Percentiles rank a stretch among this genome's conserved stretches.
These are phyloP conservation scores for Cytospora chrysosperma DNA, from an alignment of 2,329 filamentous ascomycete species.

Conservation along the genomic window DNA sequence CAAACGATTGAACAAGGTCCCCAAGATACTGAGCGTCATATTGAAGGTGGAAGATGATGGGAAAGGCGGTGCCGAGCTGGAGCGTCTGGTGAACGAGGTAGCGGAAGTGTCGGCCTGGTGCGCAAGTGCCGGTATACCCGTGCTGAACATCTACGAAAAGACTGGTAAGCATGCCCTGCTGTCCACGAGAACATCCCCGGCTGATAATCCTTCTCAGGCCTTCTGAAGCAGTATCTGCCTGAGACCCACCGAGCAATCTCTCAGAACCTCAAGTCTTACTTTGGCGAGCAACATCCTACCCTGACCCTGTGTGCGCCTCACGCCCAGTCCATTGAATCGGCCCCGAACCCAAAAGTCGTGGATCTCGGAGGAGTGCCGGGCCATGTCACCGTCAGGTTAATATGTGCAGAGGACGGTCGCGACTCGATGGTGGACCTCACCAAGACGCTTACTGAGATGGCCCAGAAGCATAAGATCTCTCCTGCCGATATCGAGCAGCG, in stretches of 20 bases:
- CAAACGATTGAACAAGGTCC: constrained; percentile 68
- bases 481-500: constrained; percentile 80
- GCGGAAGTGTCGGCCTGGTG: constrained; percentile 94
- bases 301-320: constrained; percentile 74
- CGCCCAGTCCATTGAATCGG: constrained; percentile 55
- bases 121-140: constrained; percentile 81
- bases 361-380: constrained; percentile 43
- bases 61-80: constrained; percentile 70
- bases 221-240: constrained; percentile 87
- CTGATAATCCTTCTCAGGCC: constrained; percentile 53
- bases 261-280: constrained; percentile 82
- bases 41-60: constrained; percentile 71
- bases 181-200: neutral
- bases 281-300: constrained; percentile 70
- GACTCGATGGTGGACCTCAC: constrained; percentile 95
- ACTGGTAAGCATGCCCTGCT: constrained; percentile 60
- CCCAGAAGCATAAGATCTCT: constrained; percentile 80
- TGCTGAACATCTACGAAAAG: constrained; percentile 87
- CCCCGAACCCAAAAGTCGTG: constrained; percentile 41
- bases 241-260: constrained; percentile 77
- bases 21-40: constrained; percentile 84
- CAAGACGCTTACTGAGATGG: constrained; percentile 92
- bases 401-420: constrained; percentile 85
- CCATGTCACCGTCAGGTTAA: constrained; percentile 65
- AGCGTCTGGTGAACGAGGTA: constrained; percentile 83